Evolutionary conservation across 345 rosid genomes (phyloP), one percentile per base, ranked within the genome.

Genomic region (Salix arbutifolia): DNA sequence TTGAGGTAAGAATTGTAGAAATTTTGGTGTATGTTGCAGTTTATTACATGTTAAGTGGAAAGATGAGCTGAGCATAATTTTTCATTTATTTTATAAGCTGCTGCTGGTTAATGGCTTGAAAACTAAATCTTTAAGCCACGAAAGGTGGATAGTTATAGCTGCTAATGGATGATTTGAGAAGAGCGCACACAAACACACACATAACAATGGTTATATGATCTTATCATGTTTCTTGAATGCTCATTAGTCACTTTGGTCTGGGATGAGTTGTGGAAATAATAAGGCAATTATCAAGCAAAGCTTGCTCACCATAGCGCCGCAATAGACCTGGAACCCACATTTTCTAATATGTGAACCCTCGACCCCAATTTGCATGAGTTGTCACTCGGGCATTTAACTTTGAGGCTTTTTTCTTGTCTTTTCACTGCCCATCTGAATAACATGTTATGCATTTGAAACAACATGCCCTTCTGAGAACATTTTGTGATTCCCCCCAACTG

Each of bases 1-100:
- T 91, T 60, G 97, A 92, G 97, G 98, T 92, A 78, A 69, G 87
- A 8, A 68, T 70, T 62, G 50, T 44, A 4, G 16, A 60, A 38
- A 65, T 33, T 53, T 25, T 38, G 17, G 17, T 74, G 53, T 53
- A 6, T 76, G 23, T 40, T n/a, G 18, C 40, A 11, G 31, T 33
- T 65, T 4, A 30, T 31, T 40, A 42, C 38, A 23, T 62, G 37
- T 61, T 26, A 62, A 73, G 42, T 37, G 68, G 56, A 4, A 17
- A 10, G 37, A 48, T 66, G 35, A 38, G 42, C 42, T 38, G 7
- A 5, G 37, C 7, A 1, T 35, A 5, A 5, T 35, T 35, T 0
- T 35, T 35, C 7, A 35, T 35, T 35, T 5, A 5, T 35, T 33
- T 35, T 35, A 35, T 35, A 5, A 5, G 37, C 37, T 35, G 60